Evolutionary conservation across 768 basidiomycete genomes (phyloP).

Genomic region (Flagelloscypha sp.): DNA sequence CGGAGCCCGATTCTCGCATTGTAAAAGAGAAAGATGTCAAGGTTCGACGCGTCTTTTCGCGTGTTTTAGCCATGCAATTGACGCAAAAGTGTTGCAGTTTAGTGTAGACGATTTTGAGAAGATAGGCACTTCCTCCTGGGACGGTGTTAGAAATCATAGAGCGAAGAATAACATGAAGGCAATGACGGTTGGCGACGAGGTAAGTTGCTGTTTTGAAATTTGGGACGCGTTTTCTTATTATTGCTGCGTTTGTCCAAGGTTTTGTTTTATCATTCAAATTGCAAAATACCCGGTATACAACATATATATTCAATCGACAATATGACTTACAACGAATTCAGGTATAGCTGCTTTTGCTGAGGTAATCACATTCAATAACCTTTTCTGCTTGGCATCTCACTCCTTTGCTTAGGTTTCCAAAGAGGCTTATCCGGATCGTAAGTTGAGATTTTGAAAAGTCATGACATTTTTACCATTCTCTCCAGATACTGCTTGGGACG

Average conservation of each 20-base stretch:
- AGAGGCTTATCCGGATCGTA: conserved; percentile 88
- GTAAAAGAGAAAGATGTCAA: conserved; percentile 87
- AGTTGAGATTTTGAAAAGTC: conserved; percentile 19
- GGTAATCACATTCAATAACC: conserved; percentile 28
- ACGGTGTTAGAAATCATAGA: conserved; percentile 81
- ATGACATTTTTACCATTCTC: conserved; percentile 5
- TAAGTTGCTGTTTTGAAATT: conserved; percentile 17
- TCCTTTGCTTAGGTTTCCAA: conserved; percentile 48
- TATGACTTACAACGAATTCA: conserved; percentile 13
- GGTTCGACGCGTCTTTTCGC: conserved; percentile 24
- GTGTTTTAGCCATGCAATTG: neutral
- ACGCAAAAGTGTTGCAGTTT: conserved; percentile 40
- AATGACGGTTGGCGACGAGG: conserved; percentile 72
- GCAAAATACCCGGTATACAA: conserved; percentile 62
- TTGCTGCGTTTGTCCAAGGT: conserved; percentile 30
- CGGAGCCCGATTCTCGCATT: conserved; percentile 76
- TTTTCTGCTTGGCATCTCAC: conserved; percentile 5
- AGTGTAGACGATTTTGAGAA: conserved; percentile 81
- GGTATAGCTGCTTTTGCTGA: conserved; percentile 79
- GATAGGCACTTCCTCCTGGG: conserved; percentile 67
- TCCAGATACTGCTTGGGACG: conserved; percentile 85
- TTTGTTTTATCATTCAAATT: conserved; percentile 83
- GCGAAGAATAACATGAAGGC: conserved; percentile 78
- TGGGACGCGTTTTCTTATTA: neutral
- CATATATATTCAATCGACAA: too few relatives aligned